Evolutionary conservation across 345 rosid species (phyloP).

Genomic region (Eucalyptus cloeziana): DNA sequence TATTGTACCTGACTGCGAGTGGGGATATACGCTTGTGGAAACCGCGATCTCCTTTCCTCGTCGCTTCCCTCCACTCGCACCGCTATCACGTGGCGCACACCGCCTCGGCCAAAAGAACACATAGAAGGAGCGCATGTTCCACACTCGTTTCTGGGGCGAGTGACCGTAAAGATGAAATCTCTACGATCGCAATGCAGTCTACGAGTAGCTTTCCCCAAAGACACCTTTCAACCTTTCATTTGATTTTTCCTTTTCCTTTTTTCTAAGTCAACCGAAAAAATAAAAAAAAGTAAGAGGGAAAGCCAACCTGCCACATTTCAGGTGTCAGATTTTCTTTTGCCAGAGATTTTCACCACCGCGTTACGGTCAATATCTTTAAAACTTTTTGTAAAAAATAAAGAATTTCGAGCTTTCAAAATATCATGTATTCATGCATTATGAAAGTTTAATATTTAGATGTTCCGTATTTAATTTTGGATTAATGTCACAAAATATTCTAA

Average conservation of each 20-base stretch:
- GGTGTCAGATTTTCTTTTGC: neutral
- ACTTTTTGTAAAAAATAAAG: neutral
- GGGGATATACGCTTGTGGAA: neutral
- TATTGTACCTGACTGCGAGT: neutral
- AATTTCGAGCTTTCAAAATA: neutral
- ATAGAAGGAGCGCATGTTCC: fast-evolving
- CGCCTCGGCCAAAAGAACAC: too few relatives aligned
- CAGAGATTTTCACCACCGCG: neutral
- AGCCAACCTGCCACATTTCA: neutral
- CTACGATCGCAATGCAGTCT: neutral
- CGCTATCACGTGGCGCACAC: neutral
- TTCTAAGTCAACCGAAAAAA: neutral
- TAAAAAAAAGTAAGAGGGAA: neutral
- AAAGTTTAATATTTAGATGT: neutral
- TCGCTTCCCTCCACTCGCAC: neutral
- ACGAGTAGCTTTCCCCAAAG: neutral
- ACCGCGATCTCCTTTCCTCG: neutral
- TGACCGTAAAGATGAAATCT: neutral
- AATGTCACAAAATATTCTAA: neutral
- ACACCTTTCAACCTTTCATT: neutral
- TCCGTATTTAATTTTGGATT: neutral
- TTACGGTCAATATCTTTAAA: neutral
- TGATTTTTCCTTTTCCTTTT: neutral
- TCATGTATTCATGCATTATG: neutral
- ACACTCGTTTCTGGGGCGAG: neutral